Percentiles rank a stretch among this genome's conserved stretches.
These are phyloP conservation scores for Talaromyces sp. DNA, from an alignment of 2,329 filamentous ascomycete genomes.

Conservation along the genomic window DNA sequence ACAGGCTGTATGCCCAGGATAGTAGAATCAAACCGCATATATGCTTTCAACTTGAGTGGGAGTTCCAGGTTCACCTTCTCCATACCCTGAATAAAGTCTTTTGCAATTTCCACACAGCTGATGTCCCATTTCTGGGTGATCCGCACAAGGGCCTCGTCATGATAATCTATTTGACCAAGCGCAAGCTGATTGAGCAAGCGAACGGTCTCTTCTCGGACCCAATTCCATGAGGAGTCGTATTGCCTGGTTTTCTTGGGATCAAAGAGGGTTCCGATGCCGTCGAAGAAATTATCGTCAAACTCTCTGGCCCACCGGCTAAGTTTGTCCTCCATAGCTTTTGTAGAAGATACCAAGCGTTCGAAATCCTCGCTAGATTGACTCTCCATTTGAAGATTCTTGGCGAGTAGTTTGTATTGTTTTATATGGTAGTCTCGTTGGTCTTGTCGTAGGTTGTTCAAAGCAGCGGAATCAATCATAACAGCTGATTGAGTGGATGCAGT, in stretches of 20 bases:
- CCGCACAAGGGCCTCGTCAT: constrained; percentile 80
- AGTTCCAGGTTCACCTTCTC: background rate
- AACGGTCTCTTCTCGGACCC: constrained; percentile 93
- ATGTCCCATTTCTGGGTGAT: background rate
- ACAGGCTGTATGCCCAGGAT: constrained; percentile 91
- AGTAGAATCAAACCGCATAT: constrained; percentile 60
- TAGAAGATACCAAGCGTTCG: constrained; percentile 70
- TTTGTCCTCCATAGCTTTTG: constrained; percentile 84
- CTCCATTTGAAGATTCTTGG: constrained; percentile 94
- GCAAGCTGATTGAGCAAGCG: constrained; percentile 99
- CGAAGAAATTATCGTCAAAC: constrained; percentile 92
- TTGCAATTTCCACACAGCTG: constrained; percentile 2
- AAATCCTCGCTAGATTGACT: constrained; percentile 85
- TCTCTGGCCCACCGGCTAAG: constrained; percentile 92
- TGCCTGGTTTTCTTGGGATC: constrained; percentile 88
- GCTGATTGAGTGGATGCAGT: background rate
- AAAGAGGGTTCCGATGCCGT: constrained; percentile 91
- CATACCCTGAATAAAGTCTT: background rate
- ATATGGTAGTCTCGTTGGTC: background rate
- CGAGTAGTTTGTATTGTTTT: constrained; percentile 46
- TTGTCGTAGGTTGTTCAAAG: background rate
- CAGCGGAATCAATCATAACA: background rate
- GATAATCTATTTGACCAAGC: constrained; percentile 85
- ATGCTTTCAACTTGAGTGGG: background rate
- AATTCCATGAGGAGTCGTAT: constrained; percentile 99